These are phyloP conservation scores for Hanseniaspora mollemarum DNA, from an alignment of 805 yeast species.

Conservation along the genomic window DNA sequence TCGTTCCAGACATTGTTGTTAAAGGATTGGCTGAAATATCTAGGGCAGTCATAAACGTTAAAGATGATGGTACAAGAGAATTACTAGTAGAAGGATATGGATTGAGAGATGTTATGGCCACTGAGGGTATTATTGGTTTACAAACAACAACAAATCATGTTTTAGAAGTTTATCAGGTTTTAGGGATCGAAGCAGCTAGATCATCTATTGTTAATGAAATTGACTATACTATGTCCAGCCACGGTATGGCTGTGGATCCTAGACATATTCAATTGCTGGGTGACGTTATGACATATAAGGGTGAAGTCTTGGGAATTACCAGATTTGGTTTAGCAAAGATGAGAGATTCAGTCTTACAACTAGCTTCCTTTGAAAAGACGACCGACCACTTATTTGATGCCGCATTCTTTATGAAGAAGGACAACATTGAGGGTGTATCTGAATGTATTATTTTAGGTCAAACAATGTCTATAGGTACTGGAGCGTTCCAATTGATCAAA, in stretches of 20 bases:
- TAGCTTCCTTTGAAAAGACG: conserved; percentile 96
- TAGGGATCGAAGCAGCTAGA: conserved; percentile 98
- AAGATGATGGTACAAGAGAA: conserved; percentile 77
- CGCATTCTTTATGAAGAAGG: conserved; percentile 93
- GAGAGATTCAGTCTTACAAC: conserved; percentile 94
- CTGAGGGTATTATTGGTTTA: conserved; percentile 89
- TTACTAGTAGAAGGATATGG: conserved; percentile 97
- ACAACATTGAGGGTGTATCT: conserved; percentile 90
- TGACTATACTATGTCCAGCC: conserved; percentile 95
- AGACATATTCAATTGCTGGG: conserved; percentile 96
- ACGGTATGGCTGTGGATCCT: conserved; percentile 99
- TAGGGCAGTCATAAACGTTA: conserved; percentile 91
- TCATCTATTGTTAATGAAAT: conserved; percentile 85
- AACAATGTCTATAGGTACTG: conserved; percentile 96
- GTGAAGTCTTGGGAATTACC: conserved; percentile 95
- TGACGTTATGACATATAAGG: conserved; percentile 97
- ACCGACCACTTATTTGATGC: conserved; percentile 98
- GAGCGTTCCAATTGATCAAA: conserved; percentile 78
- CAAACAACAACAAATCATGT: conserved; percentile 86
- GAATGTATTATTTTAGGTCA: conserved; percentile 97
- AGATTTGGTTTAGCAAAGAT: conserved; percentile 95
- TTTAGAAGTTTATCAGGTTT: conserved; percentile 72
- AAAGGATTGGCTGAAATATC: conserved; percentile 86
- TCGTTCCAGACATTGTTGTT: conserved; percentile 75
- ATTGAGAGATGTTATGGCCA: conserved; percentile 86